A percentile compares a stretch with the other conserved stretches of the same genome.
Evolutionary conservation across 805 yeast species (phyloP).

Genomic region (Saturnispora diversa): DNA sequence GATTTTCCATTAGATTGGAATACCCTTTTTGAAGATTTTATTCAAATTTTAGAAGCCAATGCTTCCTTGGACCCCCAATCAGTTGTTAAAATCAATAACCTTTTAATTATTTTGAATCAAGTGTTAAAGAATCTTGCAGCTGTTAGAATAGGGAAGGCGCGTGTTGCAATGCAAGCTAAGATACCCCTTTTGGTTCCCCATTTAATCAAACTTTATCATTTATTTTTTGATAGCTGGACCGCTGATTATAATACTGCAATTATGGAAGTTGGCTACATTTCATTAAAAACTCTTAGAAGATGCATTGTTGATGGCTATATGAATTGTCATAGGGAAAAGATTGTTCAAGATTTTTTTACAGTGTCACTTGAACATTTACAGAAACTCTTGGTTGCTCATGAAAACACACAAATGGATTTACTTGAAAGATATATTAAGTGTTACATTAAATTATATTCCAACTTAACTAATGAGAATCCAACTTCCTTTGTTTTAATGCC

Average conservation of each 20-base stretch:
- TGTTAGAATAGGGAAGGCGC: constrained; percentile 76
- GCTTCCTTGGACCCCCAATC: constrained; percentile 29
- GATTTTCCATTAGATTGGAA: constrained; percentile 93
- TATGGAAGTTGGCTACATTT: constrained; percentile 69
- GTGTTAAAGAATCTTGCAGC: constrained; percentile 64
- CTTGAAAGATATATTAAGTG: constrained; percentile 69
- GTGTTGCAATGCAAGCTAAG: constrained; percentile 67
- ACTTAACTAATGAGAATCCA: constrained; percentile 52
- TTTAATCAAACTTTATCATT: constrained; percentile 50
- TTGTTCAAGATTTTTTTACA: constrained; percentile 53
- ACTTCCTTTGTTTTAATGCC: constrained; percentile 66
- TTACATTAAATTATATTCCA: constrained; percentile 64
- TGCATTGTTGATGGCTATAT: constrained; percentile 71
- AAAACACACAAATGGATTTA: constrained; percentile 37
- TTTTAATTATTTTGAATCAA: constrained; percentile 64
- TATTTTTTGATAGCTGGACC: constrained; percentile 59
- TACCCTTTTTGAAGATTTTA: constrained; percentile 57
- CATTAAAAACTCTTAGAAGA: constrained; percentile 68
- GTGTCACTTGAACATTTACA: constrained; percentile 53
- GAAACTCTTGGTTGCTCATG: constrained; percentile 45
- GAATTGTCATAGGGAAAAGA: constrained; percentile 51
- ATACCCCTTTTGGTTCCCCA: constrained; percentile 56
- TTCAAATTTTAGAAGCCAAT: constrained; percentile 37
- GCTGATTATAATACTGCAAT: constrained; percentile 37
- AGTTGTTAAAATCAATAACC: constrained; percentile 50